These are phyloP conservation scores for Candida michaelii DNA, from an alignment of 805 yeast genomes.

Conservation along the genomic window DNA sequence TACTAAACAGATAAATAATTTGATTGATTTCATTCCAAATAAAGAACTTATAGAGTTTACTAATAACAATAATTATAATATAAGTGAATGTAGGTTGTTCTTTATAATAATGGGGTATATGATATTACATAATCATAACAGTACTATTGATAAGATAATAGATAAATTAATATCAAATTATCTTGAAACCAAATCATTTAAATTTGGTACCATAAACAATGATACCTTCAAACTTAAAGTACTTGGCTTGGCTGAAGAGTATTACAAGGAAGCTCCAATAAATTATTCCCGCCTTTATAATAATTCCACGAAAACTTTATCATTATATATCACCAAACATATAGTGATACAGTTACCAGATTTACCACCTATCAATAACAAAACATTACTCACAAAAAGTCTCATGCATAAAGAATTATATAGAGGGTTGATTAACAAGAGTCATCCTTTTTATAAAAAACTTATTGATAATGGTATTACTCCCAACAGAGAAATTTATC, in stretches of 20 bases:
- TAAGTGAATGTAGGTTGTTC: constrained; percentile 13
- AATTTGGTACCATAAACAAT: constrained; percentile 12
- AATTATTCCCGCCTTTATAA: constrained; percentile 24
- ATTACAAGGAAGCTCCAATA: constrained; percentile 25
- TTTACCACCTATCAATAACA: constrained; percentile 31
- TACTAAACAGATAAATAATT: constrained; percentile 18
- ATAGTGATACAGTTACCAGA: constrained; percentile 30
- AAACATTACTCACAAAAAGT: constrained; percentile 30
- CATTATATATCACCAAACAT: constrained; percentile 24
- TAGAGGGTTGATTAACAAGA: constrained; percentile 26
- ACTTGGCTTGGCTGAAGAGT: constrained; percentile 20
- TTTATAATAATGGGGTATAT: constrained; percentile 19
- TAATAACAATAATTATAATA: constrained; percentile 5
- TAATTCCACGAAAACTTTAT: constrained; percentile 17
- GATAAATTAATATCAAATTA: constrained; percentile 34
- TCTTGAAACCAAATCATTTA: constrained; percentile 19
- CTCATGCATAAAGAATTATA: constrained; percentile 40
- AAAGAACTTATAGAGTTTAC: constrained; percentile 8
- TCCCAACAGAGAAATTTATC: constrained; percentile 20
- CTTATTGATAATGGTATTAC: constrained; percentile 20
- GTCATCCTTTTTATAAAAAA: constrained; percentile 25
- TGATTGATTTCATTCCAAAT: constrained; percentile 14
- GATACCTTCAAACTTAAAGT: constrained; percentile 9
- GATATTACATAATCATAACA: constrained; percentile 17
- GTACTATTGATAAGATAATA: constrained; percentile 22